These are phyloP conservation scores for Colletotrichum sp. DNA, from an alignment of 2,329 filamentous ascomycete genomes.

Conservation along the genomic window DNA sequence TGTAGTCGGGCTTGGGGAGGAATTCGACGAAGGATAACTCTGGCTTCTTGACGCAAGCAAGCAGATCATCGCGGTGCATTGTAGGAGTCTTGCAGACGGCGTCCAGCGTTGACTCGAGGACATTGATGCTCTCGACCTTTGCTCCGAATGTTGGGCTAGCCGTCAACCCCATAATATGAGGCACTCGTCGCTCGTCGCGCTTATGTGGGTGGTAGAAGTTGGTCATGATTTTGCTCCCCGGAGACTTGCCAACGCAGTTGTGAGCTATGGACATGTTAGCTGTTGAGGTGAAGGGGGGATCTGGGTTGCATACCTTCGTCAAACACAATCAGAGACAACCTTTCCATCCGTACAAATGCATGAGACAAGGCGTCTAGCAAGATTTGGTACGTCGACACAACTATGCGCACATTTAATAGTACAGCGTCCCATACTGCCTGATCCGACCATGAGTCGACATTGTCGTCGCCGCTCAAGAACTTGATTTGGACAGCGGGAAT, in stretches of 20 bases:
- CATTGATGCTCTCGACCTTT: constrained; percentile 57
- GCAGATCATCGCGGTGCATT: constrained; percentile 70
- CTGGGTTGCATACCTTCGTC: constrained; percentile 71
- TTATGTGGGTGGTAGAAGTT: constrained; percentile 68
- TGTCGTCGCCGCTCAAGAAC: constrained; percentile 71
- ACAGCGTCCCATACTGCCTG: constrained; percentile 70
- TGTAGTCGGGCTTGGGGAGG: constrained; percentile 6
- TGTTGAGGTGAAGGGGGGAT: background rate
- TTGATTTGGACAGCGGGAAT: constrained; percentile 65
- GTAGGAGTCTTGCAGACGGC: constrained; percentile 73
- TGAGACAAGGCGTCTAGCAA: constrained; percentile 77
- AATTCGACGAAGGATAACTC: constrained; percentile 47
- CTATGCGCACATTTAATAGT: constrained; percentile 69
- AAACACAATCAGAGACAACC: constrained; percentile 74
- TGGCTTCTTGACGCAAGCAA: constrained; percentile 73
- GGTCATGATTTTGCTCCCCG: constrained; percentile 75
- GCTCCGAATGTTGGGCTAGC: constrained; percentile 77
- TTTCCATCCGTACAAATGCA: constrained; percentile 71
- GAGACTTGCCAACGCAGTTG: constrained; percentile 69
- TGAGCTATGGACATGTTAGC: constrained; percentile 61
- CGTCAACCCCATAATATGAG: constrained; percentile 78
- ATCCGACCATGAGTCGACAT: constrained; percentile 76
- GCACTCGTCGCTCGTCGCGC: constrained; percentile 45
- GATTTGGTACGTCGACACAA: constrained; percentile 80
- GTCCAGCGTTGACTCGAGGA: constrained; percentile 73